These are phyloP conservation scores for Athelia sp. DNA, from an alignment of 1,284 basidiomycete genomes.

Conservation along the genomic window DNA sequence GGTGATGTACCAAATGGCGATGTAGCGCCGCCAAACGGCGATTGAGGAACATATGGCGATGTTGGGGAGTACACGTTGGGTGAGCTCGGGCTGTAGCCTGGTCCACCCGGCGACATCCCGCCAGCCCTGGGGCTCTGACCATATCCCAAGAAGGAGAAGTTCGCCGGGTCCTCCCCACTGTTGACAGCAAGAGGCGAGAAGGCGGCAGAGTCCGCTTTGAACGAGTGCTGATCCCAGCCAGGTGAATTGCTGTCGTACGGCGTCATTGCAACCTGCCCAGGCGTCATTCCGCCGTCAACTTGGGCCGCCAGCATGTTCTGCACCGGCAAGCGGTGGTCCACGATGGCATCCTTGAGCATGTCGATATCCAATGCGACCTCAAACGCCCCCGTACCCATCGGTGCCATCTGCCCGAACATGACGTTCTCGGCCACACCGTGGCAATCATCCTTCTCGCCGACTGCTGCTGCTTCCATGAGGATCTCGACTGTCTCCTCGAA, in stretches of 20 bases:
- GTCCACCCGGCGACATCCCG: conserved; percentile 76
- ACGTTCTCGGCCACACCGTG: conserved; percentile 98
- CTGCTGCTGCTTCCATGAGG: conserved; percentile 96
- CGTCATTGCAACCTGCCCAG: conserved; percentile 87
- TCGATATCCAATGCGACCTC: conserved; percentile 96
- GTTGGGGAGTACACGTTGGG: conserved; percentile 85
- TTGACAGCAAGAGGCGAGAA: conserved; percentile 94
- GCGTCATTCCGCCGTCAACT: conserved; percentile 87
- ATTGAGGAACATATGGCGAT: conserved; percentile 83
- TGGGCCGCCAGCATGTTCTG: conserved; percentile 80
- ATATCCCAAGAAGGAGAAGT: conserved; percentile 69
- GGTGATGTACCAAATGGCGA: conserved; percentile 81
- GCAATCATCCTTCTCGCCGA: conserved; percentile 98
- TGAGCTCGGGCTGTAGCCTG: conserved; percentile 78
- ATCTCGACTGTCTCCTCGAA: conserved; percentile 99
- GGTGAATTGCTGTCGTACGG: conserved; percentile 93
- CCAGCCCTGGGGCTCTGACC: conserved; percentile 80
- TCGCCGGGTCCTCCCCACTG: conserved; percentile 77
- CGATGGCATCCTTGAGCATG: conserved; percentile 98
- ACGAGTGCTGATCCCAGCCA: conserved; percentile 64
- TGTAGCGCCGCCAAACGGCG: conserved; percentile 75
- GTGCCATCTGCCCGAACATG: conserved; percentile 97
- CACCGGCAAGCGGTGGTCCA: conserved; percentile 91
- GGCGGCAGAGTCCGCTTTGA: conserved; percentile 81
- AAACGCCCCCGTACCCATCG: conserved; percentile 95